Evolutionary conservation across 148 eudicot genomes (phyloP), one percentile per base, ranked within the genome.

Genomic region (Rhododendron griersonianum): DNA sequence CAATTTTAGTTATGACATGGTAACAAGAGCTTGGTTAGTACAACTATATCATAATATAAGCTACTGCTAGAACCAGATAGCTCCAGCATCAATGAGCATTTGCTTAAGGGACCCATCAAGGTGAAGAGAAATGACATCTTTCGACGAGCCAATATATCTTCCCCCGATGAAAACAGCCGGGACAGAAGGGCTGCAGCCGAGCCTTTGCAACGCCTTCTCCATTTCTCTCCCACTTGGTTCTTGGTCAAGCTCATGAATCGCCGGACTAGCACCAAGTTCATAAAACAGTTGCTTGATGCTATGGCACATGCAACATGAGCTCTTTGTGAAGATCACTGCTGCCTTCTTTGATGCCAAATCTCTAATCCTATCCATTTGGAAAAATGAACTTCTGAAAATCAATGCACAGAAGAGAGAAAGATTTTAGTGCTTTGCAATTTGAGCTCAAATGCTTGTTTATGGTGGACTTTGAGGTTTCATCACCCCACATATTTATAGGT

Each of bases 101-200:
- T 88, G 84, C 84, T 88, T 90, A 33, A 89, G 86, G 55, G 91
- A 85, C 16, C 92, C 94, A 87, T 91, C 87, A 65, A 92, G 91
- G 77, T 92, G 94, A 23, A 88, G 88, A 35, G 92, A 87, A 11
- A 92, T 81, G 81, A 92, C 86, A 83, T 92, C 94, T 85, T 80
- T 89, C 0, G 92, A 90, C 0, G 94, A 89, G 3, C 94, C 92
- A 9, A 92, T 71, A 67, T 74, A 89, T 53, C 75, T 82, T 18
- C 92, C 92, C 37, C 94, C 92, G 11, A 90, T 88, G 53, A 92
- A 89, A 75, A 89, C 90, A 0, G 94, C 92, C 0, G 94, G 94
- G 74, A 92, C 89, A 19, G 88, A 53, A 4, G 91, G 90, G 83
- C 57, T 89, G 80, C 90, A 90, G 14, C 92, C 89, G 25, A 88